Evolutionary conservation across 75 land plant species (phyloP), one percentile per base, ranked within the genome.

Genomic region (Picea glauca): DNA sequence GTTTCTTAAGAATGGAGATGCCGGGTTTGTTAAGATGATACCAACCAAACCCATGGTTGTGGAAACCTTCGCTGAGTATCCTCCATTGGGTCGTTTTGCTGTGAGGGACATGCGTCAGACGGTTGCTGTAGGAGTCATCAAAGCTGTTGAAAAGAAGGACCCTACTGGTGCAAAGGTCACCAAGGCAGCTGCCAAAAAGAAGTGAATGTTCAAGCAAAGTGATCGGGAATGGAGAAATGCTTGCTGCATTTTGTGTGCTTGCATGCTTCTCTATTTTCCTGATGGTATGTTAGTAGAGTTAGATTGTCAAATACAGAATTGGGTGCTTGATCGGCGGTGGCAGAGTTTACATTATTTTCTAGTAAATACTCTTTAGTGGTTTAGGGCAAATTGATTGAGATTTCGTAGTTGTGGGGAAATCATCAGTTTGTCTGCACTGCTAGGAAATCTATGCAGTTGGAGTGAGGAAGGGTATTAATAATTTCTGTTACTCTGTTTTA

Each of bases 11-110:
- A 90, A 90, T 58, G 92, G 92, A 38, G 92, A 90, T 84, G 91
- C 92, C 31, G 92, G 88, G 17, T 66, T 88, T 46, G 84, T 90
- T 6, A 90, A 90, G 91, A 90, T 91, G 91, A 77, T 87, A 84
- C 93, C 92, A 8, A 90, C 93, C 78, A 93, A 91, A 87, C 95
- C 95, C 50, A 93, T 92, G 96, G 89, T 88, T 58, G 94, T 93
- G 50, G 94, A 93, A 81, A 92, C 94, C 0, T 93, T 93, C 76
- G 81, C 96, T 0, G 87, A 87, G 87, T 93, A 93, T 67, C 94
- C 96, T 58, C 94, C 96, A 23, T 83, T 93, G 70, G 96, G 96
- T 58, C 87, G 94, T 74, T 93, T 93, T 72, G 92, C 87, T 63
- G 85, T 88, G 60, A 62, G 87, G 35, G 87, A 86, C 76, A 85